These are phyloP conservation scores for Knoxdaviesia capensis DNA, from an alignment of 2,329 filamentous ascomycete genomes.

Conservation along the genomic window DNA sequence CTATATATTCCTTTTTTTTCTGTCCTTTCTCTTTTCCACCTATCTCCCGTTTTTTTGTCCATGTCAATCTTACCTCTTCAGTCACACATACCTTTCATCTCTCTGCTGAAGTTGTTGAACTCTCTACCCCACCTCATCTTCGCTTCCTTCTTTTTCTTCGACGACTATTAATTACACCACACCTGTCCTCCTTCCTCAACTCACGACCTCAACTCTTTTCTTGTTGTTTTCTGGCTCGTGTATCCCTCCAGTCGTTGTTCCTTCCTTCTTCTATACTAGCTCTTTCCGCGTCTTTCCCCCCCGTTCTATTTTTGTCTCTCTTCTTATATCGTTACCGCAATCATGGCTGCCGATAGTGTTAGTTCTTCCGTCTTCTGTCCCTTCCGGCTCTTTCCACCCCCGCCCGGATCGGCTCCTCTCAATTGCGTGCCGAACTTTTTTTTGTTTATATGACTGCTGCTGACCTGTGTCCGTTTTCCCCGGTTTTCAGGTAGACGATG, in stretches of 20 bases:
- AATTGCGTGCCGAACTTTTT: not conserved
- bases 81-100: not conserved
- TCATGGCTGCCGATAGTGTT: not conserved
- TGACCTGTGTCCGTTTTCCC: not conserved
- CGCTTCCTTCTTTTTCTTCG: too few relatives aligned
- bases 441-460: not conserved
- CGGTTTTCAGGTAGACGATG: constrained; percentile 20
- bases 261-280: not conserved
- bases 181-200: too few relatives aligned
- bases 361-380: too few relatives aligned
- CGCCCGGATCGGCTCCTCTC: not conserved
- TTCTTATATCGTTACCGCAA: not conserved
- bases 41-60: not conserved
- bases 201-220: not conserved
- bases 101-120: not conserved
- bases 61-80: not conserved
- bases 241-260: not conserved
- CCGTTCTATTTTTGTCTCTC: not conserved
- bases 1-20: not conserved
- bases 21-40: not conserved
- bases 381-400: too few relatives aligned
- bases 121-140: not conserved
- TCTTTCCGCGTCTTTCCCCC: not conserved
- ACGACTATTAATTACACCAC: not conserved
- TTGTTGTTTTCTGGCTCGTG: not conserved